phyloP scores from a whole-genome alignment of 768 basidiomycete genomes.

The Lactarius sanguifluus region DNA sequence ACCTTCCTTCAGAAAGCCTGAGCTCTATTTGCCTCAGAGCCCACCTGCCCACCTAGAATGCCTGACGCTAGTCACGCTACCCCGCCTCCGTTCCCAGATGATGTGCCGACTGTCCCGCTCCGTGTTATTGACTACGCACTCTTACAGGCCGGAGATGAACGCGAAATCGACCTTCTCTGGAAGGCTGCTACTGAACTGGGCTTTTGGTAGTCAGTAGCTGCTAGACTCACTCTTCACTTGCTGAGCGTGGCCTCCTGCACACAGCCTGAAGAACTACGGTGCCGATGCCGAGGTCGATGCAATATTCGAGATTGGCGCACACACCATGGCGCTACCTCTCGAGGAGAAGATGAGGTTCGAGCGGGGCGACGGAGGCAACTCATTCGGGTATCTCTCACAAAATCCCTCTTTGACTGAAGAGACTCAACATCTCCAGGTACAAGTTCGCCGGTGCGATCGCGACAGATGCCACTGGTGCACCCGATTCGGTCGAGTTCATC shows the following conservation, averaged over 20 bases:
- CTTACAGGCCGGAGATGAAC: constrained; percentile 38
- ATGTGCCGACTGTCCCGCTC: constrained; percentile 46
- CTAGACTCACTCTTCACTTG: neutral
- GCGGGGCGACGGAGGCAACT: constrained; percentile 39
- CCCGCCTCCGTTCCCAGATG: constrained; percentile 45
- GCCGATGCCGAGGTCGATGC: constrained; percentile 37
- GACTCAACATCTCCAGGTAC: constrained; percentile 1
- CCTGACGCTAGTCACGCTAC: constrained; percentile 33
- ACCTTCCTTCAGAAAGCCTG: neutral
- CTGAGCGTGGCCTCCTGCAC: neutral
- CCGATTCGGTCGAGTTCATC: constrained; percentile 32
- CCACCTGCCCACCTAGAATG: constrained; percentile 32
- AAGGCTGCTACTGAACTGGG: constrained; percentile 49
- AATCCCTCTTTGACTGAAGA: too few species aligned
- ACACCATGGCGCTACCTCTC: constrained; percentile 40
- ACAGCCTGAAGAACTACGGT: constrained; percentile 46
- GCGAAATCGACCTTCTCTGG: constrained; percentile 47
- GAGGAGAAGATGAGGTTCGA: constrained; percentile 45
- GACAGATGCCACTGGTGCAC: constrained; percentile 31
- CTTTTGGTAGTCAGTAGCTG: constrained; percentile 53
- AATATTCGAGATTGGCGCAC: constrained; percentile 43
- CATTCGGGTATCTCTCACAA: neutral
- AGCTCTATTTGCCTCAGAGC: too few species aligned
- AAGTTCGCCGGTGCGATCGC: constrained; percentile 31
- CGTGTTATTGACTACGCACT: constrained; percentile 47